Evolutionary conservation across 495 filamentous ascomycete genomes (phyloP).

Genomic region (Margaritispora aquatica): DNA sequence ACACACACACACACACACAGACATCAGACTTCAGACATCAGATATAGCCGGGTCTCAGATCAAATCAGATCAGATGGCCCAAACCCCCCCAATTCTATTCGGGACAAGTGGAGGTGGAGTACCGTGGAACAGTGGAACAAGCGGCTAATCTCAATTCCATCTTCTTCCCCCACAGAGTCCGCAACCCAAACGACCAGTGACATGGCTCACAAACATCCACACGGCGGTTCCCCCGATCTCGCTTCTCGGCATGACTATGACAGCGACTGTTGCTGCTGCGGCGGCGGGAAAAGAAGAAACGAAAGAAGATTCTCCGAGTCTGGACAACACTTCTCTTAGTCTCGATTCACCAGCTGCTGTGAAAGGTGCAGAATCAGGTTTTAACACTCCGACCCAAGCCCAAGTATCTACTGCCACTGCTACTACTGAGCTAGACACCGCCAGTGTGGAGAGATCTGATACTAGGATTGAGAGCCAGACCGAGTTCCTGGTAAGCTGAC

Average conservation of each 20-base stretch:
- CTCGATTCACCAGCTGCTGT: too few relatives aligned
- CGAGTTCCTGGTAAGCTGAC: neutral
- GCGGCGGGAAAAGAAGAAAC: neutral
- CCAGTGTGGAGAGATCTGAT: neutral
- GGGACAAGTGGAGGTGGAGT: too few relatives aligned
- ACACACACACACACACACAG: neutral
- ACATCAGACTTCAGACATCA: too few relatives aligned
- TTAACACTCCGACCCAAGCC: neutral
- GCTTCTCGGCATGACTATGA: too few relatives aligned
- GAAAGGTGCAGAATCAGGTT: neutral
- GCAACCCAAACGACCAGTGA: neutral
- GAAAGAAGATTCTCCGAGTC: too few relatives aligned
- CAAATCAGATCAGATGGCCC: neutral
- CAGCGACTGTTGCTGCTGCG: too few relatives aligned
- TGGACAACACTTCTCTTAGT: too few relatives aligned
- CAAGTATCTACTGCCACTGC: neutral
- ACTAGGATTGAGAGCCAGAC: neutral
- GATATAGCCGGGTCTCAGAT: too few relatives aligned
- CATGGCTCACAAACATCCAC: too few relatives aligned
- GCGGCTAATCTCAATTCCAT: neutral
- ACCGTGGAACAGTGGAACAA: neutral
- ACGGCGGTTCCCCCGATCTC: neutral
- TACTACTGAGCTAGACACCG: neutral
- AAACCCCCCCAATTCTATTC: too few relatives aligned
- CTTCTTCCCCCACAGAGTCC: neutral